Conservation (phyloP, 1,284 basidiomycete genomes). For the Waitea zeae region DNA sequence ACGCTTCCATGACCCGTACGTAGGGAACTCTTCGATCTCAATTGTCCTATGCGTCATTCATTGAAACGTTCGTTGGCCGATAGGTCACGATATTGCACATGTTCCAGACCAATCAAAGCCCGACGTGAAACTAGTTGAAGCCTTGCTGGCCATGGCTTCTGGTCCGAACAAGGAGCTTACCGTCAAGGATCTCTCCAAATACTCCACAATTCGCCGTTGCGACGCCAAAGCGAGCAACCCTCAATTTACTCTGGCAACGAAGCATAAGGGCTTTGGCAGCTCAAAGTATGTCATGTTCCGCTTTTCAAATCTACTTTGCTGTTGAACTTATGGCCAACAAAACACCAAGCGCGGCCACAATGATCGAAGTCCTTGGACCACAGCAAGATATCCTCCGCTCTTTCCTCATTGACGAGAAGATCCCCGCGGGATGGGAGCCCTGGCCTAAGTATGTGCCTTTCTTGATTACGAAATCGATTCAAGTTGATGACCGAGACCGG, state of each 20-base stretch:
- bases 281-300: too few relatives aligned
- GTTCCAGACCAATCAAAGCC: background rate
- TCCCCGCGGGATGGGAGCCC: conserved; percentile 1
- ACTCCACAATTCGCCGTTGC: background rate
- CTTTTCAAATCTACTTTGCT: background rate
- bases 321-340: background rate
- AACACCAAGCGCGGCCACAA: background rate
- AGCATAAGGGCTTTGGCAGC: background rate
- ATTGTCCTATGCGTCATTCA: too few relatives aligned
- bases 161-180: background rate
- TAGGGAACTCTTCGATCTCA: too few relatives aligned
- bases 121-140: background rate
- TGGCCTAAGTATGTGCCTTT: background rate
- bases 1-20: conserved; percentile 3
- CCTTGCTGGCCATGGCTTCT: background rate
- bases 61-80: too few relatives aligned
- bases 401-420: background rate
- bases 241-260: background rate
- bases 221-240: background rate
- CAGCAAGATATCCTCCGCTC: background rate
- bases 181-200: background rate
- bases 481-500: conserved; percentile 18
- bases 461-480: background rate
- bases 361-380: background rate
- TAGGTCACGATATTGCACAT: too few relatives aligned